Evolutionary conservation across 1,284 basidiomycete species (phyloP).

Genomic region (Leccinum fallax): DNA sequence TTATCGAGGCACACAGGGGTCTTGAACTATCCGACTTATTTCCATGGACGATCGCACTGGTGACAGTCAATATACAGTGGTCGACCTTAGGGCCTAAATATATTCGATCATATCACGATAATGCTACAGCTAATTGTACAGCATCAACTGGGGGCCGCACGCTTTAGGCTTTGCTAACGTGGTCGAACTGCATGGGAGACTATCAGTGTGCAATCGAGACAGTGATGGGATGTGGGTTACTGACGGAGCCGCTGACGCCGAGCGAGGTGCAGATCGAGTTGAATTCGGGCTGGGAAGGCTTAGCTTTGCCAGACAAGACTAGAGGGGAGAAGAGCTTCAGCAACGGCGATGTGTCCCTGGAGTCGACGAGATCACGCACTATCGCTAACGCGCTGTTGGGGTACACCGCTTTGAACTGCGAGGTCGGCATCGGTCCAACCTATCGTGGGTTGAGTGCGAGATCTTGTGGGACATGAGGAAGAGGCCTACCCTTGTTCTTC

Average conservation of each 20-base stretch:
- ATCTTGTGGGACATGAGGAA: not conserved
- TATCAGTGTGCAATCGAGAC: constrained; percentile 2
- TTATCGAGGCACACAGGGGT: not conserved
- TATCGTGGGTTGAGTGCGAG: constrained; percentile 23
- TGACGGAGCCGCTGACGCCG: constrained; percentile 39
- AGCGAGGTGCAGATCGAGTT: constrained; percentile 49
- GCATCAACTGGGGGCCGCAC: not conserved
- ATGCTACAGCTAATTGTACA: constrained; percentile 11
- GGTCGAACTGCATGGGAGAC: not conserved
- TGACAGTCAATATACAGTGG: not conserved
- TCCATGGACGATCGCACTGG: not conserved
- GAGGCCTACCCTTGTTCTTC: constrained; percentile 45
- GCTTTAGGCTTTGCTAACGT: constrained; percentile 1
- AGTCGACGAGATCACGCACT: constrained; percentile 42
- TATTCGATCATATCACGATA: constrained; percentile 7
- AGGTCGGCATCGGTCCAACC: constrained; percentile 51
- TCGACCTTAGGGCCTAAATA: constrained; percentile 3
- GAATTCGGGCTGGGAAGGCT: constrained; percentile 56
- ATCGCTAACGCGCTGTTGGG: constrained; percentile 51
- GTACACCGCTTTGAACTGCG: constrained; percentile 44
- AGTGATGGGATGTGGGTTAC: not conserved
- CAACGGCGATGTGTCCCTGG: not conserved
- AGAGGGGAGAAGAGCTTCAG: not conserved
- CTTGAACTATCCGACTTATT: not conserved
- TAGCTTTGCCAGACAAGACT: constrained; percentile 55